Percentiles rank a stretch among this genome's conserved stretches.
Conservation (phyloP, 139 green algal genomes). For the Yamagishiella unicocca region DNA sequence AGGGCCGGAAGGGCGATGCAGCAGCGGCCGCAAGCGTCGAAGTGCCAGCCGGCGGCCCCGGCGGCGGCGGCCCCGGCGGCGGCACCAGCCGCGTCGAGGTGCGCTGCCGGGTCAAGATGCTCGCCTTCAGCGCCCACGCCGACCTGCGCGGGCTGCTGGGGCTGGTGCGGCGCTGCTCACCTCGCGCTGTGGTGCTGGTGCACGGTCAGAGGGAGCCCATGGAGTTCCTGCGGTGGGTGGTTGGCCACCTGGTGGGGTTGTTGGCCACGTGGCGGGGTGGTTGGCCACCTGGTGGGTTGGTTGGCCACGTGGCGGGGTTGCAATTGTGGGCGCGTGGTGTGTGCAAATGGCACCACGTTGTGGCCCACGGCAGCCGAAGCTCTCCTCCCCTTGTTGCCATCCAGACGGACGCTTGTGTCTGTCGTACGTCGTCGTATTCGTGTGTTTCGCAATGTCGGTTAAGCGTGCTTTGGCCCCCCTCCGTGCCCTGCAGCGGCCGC, state of each 20-base stretch:
- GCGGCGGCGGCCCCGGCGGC: conserved; percentile 19
- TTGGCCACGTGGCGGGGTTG: too few relatives aligned
- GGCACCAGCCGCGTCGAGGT: conserved; percentile 58
- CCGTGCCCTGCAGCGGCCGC: background rate
- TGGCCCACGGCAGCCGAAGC: too few relatives aligned
- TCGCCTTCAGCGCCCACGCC: conserved; percentile 80
- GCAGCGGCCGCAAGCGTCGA: background rate
- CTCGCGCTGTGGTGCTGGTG: conserved; percentile 77
- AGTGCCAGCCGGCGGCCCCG: background rate
- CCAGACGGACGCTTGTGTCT: too few relatives aligned
- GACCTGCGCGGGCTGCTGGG: conserved; percentile 80
- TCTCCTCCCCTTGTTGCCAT: too few relatives aligned
- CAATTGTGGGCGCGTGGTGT: too few relatives aligned
- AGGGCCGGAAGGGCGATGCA: background rate
- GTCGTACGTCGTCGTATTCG: too few relatives aligned
- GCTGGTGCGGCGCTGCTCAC: conserved; percentile 65
- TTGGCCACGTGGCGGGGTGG: too few relatives aligned
- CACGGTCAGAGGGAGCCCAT: conserved; percentile 80
- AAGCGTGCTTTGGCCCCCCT: background rate
- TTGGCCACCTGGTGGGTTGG: too few relatives aligned
- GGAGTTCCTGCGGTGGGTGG: conserved; percentile 72
- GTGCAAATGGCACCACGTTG: too few relatives aligned
- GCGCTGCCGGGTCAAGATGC: conserved; percentile 54
- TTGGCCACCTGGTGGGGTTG: too few relatives aligned
- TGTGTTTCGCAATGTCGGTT: too few relatives aligned